A percentile compares a stretch with the other conserved stretches of the same genome.
phyloP scores from a whole-genome alignment of 2,329 filamentous ascomycete genomes.

The Penicillium griseofulvum region DNA sequence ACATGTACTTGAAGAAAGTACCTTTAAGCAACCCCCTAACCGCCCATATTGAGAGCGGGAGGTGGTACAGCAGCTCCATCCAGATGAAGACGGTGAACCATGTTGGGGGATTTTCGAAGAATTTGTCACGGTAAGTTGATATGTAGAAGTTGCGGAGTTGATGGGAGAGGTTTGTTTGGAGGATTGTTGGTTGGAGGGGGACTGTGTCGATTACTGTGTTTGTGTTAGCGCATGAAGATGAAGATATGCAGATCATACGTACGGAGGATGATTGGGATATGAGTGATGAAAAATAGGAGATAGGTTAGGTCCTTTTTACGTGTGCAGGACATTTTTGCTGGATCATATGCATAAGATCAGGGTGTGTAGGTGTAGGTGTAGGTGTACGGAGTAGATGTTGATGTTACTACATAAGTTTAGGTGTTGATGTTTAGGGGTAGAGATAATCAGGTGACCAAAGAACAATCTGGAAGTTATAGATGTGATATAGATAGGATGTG shows the following conservation, averaged over 20 bases:
- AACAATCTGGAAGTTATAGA: background rate
- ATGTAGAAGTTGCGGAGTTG: constrained; percentile 58
- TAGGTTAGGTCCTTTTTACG: constrained; percentile 43
- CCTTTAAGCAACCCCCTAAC: constrained; percentile 54
- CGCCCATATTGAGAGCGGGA: constrained; percentile 61
- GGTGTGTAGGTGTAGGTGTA: background rate
- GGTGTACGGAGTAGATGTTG: too few species aligned
- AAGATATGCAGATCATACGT: constrained; percentile 8
- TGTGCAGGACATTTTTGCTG: constrained; percentile 15
- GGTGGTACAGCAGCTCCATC: constrained; percentile 61
- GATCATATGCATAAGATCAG: background rate
- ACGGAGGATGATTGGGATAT: constrained; percentile 63
- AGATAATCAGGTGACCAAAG: background rate
- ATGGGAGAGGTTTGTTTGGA: constrained; percentile 52
- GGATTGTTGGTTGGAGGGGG: constrained; percentile 54
- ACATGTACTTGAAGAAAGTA: too few species aligned
- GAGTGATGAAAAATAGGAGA: constrained; percentile 60
- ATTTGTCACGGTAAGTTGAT: constrained; percentile 60
- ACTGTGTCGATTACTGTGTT: constrained; percentile 59
- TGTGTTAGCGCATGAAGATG: background rate
- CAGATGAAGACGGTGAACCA: constrained; percentile 60
- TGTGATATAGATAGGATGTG: too few species aligned
- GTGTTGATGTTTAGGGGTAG: background rate
- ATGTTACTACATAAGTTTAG: too few species aligned
- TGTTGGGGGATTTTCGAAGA: constrained; percentile 58